phyloP scores from a whole-genome alignment of 495 filamentous ascomycete species.

The Trichoderma erinaceum region DNA sequence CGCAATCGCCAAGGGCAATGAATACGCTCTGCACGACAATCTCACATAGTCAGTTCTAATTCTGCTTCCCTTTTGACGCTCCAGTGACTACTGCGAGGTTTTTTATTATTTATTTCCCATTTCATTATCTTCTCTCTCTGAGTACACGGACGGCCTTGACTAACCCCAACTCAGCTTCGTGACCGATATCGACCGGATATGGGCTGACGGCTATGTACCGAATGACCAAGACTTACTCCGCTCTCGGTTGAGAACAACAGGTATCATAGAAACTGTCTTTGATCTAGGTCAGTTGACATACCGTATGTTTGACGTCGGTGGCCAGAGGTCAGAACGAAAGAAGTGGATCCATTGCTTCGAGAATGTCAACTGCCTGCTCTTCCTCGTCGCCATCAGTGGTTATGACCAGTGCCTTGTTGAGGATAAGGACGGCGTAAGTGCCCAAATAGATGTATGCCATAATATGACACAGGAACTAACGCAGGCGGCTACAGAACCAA shows the following conservation, averaged over 20 bases:
- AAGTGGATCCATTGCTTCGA: constrained; percentile 99
- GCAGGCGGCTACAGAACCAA: constrained; percentile 70
- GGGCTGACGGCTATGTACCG: constrained; percentile 81
- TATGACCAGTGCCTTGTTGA: constrained; percentile 97
- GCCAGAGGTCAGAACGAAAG: constrained; percentile 94
- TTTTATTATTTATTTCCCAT: no score
- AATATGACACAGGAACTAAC: constrained; percentile 19
- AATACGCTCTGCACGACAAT: constrained; percentile 95
- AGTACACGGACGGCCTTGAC: neutral
- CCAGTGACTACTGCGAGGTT: no score
- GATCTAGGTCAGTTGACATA: constrained; percentile 93
- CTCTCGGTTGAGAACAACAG: constrained; percentile 86
- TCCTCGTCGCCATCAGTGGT: constrained; percentile 91
- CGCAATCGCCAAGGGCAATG: constrained; percentile 83
- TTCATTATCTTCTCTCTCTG: no score
- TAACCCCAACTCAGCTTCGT: constrained; percentile 64
- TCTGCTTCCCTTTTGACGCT: neutral
- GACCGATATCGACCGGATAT: constrained; percentile 80
- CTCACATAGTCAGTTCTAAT: constrained; percentile 70
- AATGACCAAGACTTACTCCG: constrained; percentile 94
- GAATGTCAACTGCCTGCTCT: constrained; percentile 87
- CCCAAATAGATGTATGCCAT: neutral
- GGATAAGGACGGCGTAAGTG: constrained; percentile 89
- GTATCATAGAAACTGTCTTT: constrained; percentile 95
- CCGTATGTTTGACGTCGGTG: constrained; percentile 98